Conservation (phyloP, 148 eudicot genomes). For the Fagopyrum tataricum region DNA sequence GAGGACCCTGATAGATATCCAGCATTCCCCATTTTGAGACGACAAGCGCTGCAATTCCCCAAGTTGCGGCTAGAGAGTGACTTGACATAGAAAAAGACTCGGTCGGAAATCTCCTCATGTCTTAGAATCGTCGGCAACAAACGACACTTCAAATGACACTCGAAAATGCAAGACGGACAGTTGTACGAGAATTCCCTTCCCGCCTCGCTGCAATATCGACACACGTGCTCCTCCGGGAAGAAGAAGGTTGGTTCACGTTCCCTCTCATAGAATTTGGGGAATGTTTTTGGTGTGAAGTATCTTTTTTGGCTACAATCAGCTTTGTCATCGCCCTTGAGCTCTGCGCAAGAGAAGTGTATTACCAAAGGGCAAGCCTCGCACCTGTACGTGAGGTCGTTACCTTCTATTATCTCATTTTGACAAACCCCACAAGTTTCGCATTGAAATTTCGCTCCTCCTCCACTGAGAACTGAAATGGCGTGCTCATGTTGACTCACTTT, state of each 20-base stretch:
- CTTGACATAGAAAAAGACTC: neutral
- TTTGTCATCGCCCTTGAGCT: neutral
- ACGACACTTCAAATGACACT: neutral
- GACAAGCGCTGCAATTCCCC: neutral
- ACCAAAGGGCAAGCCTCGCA: neutral
- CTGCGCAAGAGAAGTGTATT: neutral
- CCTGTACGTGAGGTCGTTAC: neutral
- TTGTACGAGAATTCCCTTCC: neutral
- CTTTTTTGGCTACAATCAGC: too few species aligned
- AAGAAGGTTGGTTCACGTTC: neutral
- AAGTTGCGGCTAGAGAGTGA: neutral
- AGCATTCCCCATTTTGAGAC: neutral
- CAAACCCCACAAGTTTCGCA: neutral
- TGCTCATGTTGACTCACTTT: neutral
- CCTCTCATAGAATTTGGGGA: neutral
- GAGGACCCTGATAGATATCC: neutral
- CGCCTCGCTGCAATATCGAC: neutral
- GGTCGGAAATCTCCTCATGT: neutral
- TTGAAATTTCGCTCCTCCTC: neutral
- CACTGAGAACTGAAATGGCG: neutral
- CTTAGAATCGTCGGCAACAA: neutral
- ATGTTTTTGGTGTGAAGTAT: neutral
- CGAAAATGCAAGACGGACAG: neutral
- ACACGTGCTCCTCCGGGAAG: neutral
- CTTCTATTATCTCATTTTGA: neutral